These are phyloP conservation scores for Alternaria solani DNA, from an alignment of 2,329 filamentous ascomycete genomes.

Conservation along the genomic window DNA sequence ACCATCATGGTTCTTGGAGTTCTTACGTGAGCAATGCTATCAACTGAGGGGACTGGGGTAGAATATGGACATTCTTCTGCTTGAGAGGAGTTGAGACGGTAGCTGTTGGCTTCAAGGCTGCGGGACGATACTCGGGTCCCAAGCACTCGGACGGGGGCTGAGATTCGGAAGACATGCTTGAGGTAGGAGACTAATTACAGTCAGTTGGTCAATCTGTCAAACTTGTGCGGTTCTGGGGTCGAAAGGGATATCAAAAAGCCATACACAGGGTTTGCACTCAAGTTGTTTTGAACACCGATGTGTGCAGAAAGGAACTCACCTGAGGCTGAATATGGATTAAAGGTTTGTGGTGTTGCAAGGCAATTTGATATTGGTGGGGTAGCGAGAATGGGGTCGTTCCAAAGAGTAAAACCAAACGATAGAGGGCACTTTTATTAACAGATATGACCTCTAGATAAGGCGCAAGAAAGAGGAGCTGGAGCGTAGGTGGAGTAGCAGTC, in stretches of 20 bases:
- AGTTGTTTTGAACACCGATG: not conserved
- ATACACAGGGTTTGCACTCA: not conserved
- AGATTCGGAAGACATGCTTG: constrained; percentile 38
- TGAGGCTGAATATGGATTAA: constrained; percentile 1
- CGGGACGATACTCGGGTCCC: constrained; percentile 79
- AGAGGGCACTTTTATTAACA: constrained; percentile 20
- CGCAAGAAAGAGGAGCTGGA: constrained; percentile 26
- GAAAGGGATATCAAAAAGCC: not conserved
- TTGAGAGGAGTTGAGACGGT: constrained; percentile 85
- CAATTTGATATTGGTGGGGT: constrained; percentile 14
- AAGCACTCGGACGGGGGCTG: constrained; percentile 66
- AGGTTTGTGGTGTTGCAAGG: constrained; percentile 6
- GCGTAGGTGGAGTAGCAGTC: constrained; percentile 25
- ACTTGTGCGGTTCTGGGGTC: not conserved
- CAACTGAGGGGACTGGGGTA: constrained; percentile 93
- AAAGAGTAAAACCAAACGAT: constrained; percentile 20
- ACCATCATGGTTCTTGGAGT: constrained; percentile 14
- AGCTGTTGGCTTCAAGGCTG: constrained; percentile 81
- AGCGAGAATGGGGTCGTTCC: constrained; percentile 22
- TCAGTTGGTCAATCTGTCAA: constrained; percentile 1
- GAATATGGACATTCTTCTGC: constrained; percentile 86
- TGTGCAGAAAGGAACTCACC: constrained; percentile 1
- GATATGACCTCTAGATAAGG: constrained; percentile 29
- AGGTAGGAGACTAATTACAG: constrained; percentile 10
- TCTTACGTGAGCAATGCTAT: constrained; percentile 97